These are phyloP conservation scores for Talaromyces marneffei DNA, from an alignment of 2,329 filamentous ascomycete genomes.

Conservation along the genomic window DNA sequence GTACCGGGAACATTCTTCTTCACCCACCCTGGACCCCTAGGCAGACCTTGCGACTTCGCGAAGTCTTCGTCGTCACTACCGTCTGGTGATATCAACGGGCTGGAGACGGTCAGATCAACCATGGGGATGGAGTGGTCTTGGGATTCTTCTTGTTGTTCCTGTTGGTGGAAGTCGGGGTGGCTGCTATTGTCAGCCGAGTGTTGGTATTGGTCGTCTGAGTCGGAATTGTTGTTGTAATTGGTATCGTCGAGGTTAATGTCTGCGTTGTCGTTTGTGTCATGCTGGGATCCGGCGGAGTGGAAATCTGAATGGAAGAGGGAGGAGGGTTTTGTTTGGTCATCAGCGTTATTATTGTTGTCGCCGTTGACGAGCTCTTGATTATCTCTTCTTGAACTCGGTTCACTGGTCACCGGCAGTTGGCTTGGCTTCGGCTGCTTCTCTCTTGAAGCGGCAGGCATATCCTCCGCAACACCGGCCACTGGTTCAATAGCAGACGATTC, in stretches of 20 bases:
- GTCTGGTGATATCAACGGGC: slow-evolving; percentile 23
- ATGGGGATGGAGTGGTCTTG: slow-evolving; percentile 18
- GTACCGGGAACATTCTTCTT: slow-evolving; percentile 19
- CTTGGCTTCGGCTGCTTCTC: background rate
- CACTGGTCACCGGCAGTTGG: background rate
- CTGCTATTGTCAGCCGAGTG: slow-evolving; percentile 2
- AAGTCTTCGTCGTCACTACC: slow-evolving; percentile 27
- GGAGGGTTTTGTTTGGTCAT: background rate
- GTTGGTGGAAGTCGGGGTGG: background rate
- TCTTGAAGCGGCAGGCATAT: background rate
- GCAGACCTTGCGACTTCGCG: slow-evolving; percentile 25
- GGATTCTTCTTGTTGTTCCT: background rate
- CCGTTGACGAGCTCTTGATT: background rate
- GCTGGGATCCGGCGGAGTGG: background rate
- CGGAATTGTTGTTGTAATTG: no score
- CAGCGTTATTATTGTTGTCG: background rate
- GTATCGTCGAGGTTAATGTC: background rate
- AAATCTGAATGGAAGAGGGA: background rate
- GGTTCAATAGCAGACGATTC: slow-evolving; percentile 10
- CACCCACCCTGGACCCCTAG: slow-evolving; percentile 26
- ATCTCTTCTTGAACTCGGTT: background rate
- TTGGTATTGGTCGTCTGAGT: background rate
- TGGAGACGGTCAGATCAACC: slow-evolving; percentile 34
- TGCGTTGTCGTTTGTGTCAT: background rate
- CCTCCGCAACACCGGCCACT: background rate